phyloP scores from a whole-genome alignment of 176 grass and related monocot species.

The Lolium perenne region DNA sequence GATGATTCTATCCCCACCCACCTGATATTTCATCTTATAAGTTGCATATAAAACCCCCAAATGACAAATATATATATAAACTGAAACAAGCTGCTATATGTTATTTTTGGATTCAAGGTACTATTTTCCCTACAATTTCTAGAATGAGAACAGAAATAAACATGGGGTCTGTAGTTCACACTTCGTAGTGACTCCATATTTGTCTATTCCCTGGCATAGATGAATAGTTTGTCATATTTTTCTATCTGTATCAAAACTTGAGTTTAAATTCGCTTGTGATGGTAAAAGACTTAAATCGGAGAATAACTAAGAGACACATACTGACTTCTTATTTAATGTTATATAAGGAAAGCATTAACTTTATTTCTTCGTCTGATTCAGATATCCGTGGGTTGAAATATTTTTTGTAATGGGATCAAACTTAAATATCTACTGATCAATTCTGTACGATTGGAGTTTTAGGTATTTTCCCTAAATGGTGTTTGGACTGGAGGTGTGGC shows the following conservation, averaged over 20 bases:
- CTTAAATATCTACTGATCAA: background rate
- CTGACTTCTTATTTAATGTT: background rate
- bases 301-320: background rate
- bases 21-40: background rate
- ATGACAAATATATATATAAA: background rate
- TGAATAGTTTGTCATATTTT: background rate
- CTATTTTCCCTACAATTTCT: background rate
- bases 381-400: background rate
- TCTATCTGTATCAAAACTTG: background rate
- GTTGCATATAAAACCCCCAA: background rate
- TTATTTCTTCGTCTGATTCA: background rate
- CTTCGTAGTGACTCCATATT: background rate
- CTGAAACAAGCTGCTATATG: background rate
- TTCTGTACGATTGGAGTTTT: background rate
- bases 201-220: background rate
- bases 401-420: background rate
- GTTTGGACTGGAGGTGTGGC: background rate
- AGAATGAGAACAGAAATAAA: background rate
- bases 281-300: background rate
- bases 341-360: background rate
- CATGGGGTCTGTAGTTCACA: background rate
- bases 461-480: background rate
- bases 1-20: background rate
- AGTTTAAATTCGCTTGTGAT: background rate
- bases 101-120: background rate